A percentile compares a stretch with the other conserved stretches of the same genome.
These are phyloP conservation scores for Suillus subaureus DNA, from an alignment of 768 basidiomycete genomes.

Conservation along the genomic window DNA sequence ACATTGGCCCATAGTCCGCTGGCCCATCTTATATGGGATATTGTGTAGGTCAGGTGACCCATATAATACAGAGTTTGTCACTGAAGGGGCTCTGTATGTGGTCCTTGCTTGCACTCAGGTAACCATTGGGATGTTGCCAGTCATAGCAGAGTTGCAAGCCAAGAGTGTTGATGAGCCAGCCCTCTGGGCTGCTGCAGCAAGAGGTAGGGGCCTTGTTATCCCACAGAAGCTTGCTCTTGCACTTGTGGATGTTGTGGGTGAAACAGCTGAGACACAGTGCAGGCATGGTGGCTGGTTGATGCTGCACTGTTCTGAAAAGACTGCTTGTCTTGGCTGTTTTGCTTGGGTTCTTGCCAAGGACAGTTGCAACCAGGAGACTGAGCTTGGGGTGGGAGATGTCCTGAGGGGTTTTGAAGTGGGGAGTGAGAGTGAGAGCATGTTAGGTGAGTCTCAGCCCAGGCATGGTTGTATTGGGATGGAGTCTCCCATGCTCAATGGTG, in stretches of 20 bases:
- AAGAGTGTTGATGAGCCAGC: not conserved
- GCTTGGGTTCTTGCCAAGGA: not conserved
- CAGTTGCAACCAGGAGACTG: accelerated
- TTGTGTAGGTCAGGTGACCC: no score
- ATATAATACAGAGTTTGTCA: no score
- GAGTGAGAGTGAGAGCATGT: no score
- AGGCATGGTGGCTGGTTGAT: not conserved
- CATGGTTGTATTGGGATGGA: no score
- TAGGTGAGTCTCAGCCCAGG: no score
- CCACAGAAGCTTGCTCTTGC: no score
- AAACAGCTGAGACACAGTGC: not conserved
- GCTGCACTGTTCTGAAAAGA: not conserved
- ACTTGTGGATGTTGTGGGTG: not conserved
- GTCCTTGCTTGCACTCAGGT: no score
- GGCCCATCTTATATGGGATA: no score
- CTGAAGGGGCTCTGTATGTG: no score
- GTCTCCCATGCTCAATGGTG: no score
- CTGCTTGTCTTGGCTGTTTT: not conserved
- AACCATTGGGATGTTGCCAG: not conserved
- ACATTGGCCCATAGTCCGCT: no score
- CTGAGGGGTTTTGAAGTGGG: no score
- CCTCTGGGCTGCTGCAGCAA: not conserved
- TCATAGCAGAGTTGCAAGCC: not conserved
- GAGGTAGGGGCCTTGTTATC: not conserved
- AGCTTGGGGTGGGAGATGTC: accelerated